Evolutionary conservation across 768 basidiomycete genomes (phyloP).

Genomic region (Suillus spraguei): DNA sequence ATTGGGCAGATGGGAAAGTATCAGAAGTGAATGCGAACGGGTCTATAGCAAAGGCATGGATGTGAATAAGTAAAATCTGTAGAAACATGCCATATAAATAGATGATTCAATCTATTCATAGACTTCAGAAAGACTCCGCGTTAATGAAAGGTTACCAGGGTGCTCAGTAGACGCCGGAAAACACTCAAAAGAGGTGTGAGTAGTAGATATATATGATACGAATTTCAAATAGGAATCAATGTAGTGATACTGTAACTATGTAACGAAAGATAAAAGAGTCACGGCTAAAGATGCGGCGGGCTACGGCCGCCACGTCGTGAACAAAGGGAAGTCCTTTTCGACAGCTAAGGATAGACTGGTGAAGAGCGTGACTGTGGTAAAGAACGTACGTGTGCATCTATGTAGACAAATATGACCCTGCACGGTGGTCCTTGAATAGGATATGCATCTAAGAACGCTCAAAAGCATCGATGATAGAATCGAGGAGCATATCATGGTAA

Average conservation of each 20-base stretch:
- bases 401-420: neutral
- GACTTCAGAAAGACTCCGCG: neutral
- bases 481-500: constrained; percentile 57
- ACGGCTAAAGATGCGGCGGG: neutral
- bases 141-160: neutral
- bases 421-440: constrained; percentile 25
- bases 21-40: constrained; percentile 4
- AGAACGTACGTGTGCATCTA: neutral
- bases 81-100: constrained; percentile 39
- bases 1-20: constrained; percentile 65
- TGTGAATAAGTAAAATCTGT: constrained; percentile 13
- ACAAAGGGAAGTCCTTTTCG: neutral
- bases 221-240: neutral
- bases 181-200: neutral
- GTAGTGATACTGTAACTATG: neutral
- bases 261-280: neutral
- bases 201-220: neutral
- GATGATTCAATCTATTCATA: neutral
- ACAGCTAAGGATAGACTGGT: neutral
- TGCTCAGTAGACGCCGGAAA: neutral
- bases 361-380: neutral
- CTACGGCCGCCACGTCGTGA: neutral
- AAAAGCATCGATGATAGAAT: constrained; percentile 48
- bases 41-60: constrained; percentile 10
- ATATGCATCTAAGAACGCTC: constrained; percentile 48